phyloP scores from a whole-genome alignment of 2,329 filamentous ascomycete species.

The Graphiopsis chlorocephala region DNA sequence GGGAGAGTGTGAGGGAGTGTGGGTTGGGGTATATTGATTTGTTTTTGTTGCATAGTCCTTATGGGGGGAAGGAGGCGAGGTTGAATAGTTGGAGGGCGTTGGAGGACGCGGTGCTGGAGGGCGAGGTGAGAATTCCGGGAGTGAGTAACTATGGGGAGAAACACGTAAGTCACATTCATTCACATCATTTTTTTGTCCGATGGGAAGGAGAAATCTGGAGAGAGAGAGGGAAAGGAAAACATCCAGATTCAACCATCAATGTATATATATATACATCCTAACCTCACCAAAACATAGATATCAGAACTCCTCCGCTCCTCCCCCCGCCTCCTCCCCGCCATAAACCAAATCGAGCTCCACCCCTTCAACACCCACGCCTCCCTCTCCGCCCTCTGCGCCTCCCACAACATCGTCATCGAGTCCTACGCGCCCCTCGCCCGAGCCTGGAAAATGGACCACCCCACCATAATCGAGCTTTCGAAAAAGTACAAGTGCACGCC shows the following conservation, averaged over 20 bases:
- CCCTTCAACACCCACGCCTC: constrained; percentile 73
- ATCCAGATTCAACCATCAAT: no score
- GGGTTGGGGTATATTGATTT: constrained; percentile 74
- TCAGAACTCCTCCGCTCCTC: constrained; percentile 65
- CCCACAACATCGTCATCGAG: constrained; percentile 67
- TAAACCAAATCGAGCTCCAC: constrained; percentile 81
- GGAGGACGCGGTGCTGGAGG: constrained; percentile 70
- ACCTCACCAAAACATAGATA: constrained; percentile 46
- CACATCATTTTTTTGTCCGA: neutral
- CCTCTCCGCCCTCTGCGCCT: constrained; percentile 65
- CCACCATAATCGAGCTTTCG: constrained; percentile 59
- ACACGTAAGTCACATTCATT: constrained; percentile 54
- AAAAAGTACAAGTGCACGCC: constrained; percentile 68
- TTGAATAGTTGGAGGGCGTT: constrained; percentile 73
- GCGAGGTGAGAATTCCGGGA: constrained; percentile 68
- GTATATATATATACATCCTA: no score
- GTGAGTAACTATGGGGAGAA: constrained; percentile 76
- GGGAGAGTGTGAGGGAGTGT: constrained; percentile 60
- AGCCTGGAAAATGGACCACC: constrained; percentile 67
- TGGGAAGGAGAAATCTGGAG: neutral
- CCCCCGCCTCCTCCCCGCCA: constrained; percentile 61
- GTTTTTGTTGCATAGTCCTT: constrained; percentile 76
- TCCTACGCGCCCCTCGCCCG: constrained; percentile 77
- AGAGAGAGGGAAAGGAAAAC: neutral
- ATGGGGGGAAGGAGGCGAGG: constrained; percentile 66